Conservation (phyloP, 345 rosid genomes). For the Eucalyptus tenuipes region DNA sequence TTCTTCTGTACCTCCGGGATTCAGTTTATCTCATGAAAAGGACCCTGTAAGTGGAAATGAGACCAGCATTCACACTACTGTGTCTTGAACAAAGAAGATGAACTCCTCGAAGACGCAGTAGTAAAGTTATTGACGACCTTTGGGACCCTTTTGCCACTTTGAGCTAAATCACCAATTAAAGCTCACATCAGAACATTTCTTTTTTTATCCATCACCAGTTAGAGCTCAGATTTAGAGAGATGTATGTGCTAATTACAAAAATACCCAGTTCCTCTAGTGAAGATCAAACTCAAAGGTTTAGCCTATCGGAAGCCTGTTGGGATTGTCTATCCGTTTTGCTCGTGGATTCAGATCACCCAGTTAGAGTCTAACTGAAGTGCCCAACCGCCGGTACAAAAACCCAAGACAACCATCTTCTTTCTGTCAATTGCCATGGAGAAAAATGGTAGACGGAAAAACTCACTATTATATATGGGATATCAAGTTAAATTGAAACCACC, state of each 20-base stretch:
- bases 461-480: not conserved
- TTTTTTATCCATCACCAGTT: not conserved
- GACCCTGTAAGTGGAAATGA: not conserved
- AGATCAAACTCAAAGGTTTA: not conserved
- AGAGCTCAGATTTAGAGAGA: not conserved
- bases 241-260: not conserved
- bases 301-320: not conserved
- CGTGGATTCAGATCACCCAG: not conserved
- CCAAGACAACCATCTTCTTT: not conserved
- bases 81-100: not conserved
- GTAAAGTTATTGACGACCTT: not conserved
- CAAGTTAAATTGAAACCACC: not conserved
- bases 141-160: not conserved
- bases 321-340: not conserved
- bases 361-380: not conserved
- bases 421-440: not conserved
- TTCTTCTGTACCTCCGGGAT: not conserved
- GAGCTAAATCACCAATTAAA: not conserved
- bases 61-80: not conserved
- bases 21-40: not conserved
- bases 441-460: not conserved
- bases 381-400: not conserved
- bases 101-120: not conserved
- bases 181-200: not conserved
- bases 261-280: not conserved